Evolutionary conservation across 768 basidiomycete genomes (phyloP).

Genomic region (Hygrophoropsis aurantiaca): DNA sequence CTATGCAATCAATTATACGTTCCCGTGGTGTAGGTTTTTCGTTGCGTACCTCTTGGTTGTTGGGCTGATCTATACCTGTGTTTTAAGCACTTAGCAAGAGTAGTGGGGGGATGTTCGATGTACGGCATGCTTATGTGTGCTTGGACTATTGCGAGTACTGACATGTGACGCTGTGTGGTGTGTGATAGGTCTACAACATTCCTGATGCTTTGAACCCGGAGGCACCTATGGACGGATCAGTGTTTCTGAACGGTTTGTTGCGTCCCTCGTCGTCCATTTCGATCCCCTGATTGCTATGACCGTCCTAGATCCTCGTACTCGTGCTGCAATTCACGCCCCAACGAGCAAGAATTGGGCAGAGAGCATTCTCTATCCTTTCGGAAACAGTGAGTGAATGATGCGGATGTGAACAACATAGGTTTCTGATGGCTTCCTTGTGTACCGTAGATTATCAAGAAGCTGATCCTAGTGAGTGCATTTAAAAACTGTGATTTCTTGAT

Average conservation of each 20-base stretch:
- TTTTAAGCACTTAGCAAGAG: conserved; percentile 17
- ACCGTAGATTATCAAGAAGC: conserved; percentile 15
- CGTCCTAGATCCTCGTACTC: conserved; percentile 48
- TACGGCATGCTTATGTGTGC: conserved; percentile 11
- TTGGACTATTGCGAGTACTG: not conserved
- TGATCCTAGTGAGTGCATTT: conserved; percentile 33
- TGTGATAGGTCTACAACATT: conserved; percentile 48
- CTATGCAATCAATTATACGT: conserved; percentile 72
- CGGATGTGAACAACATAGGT: not conserved
- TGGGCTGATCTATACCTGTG: conserved; percentile 25
- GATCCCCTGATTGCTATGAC: not conserved
- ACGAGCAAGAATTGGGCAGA: conserved; percentile 48
- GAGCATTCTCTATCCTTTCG: conserved; percentile 35
- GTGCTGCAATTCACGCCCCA: conserved; percentile 67
- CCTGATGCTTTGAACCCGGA: conserved; percentile 57
- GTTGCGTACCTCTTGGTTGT: not conserved
- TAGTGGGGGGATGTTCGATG: conserved; percentile 39
- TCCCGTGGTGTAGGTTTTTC: conserved; percentile 51
- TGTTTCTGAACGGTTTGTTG: conserved; percentile 62
- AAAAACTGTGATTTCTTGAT: not conserved
- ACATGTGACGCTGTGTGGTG: no score
- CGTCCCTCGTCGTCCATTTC: not conserved
- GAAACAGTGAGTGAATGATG: conserved; percentile 21
- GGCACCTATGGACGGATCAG: conserved; percentile 45
- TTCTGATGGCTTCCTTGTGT: conserved; percentile 1